Evolutionary conservation across 2,329 filamentous ascomycete genomes (phyloP).

Genomic region (Ambrosiella xylebori): DNA sequence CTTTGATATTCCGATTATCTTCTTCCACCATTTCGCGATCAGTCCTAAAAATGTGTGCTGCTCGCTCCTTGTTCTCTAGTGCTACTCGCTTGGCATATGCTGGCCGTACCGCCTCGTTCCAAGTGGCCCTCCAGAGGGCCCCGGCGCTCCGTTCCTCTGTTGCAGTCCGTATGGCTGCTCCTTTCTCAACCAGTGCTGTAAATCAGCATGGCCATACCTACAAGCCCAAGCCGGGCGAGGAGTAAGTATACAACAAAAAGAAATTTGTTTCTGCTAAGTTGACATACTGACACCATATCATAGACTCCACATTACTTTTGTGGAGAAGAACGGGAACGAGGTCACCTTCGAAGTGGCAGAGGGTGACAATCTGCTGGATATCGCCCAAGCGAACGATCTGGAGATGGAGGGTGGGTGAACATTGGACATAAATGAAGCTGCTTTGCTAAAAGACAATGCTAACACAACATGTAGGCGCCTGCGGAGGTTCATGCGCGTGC

Average conservation of each 20-base stretch:
- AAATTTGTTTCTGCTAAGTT: neutral
- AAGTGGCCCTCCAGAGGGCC: constrained; percentile 14
- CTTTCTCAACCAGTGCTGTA: constrained; percentile 47
- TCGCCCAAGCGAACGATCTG: constrained; percentile 83
- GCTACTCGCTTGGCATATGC: constrained; percentile 5
- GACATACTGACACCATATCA: neutral
- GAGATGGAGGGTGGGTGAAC: constrained; percentile 72
- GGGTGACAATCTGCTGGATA: constrained; percentile 87
- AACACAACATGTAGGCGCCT: constrained; percentile 40
- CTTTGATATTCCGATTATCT: neutral
- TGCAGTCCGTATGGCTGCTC: neutral
- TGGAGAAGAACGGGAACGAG: constrained; percentile 71
- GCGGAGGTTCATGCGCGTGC: constrained; percentile 84
- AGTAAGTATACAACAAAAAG: constrained; percentile 42
- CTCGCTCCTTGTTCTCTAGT: constrained; percentile 7
- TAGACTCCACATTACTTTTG: constrained; percentile 76
- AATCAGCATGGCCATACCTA: constrained; percentile 61
- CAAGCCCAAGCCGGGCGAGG: constrained; percentile 76
- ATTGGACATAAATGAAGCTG: neutral
- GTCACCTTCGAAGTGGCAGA: constrained; percentile 64
- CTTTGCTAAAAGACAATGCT: neutral
- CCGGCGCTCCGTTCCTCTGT: neutral
- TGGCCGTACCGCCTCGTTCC: constrained; percentile 7
- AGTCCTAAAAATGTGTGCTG: constrained; percentile 5
- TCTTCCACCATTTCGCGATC: neutral